These are phyloP conservation scores for Saccharomyces pastorianus DNA, from an alignment of 1,139 yeast genomes.

Conservation along the genomic window DNA sequence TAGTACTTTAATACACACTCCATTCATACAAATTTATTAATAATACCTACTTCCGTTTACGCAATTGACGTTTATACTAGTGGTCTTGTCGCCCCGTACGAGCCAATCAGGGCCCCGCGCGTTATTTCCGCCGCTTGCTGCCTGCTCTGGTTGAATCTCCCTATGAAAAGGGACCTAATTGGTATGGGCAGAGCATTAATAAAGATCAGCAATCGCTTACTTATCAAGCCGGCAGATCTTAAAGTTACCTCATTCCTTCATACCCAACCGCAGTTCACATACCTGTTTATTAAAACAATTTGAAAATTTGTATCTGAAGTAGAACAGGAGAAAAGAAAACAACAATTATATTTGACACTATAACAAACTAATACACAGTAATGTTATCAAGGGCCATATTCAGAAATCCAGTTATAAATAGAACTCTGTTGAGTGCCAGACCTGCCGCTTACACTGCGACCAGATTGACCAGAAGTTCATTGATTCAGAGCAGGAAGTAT, in stretches of 20 bases:
- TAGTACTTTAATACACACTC: no score
- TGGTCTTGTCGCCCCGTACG: not conserved
- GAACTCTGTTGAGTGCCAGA: slow-evolving; percentile 14
- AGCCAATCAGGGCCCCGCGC: slow-evolving; percentile 1
- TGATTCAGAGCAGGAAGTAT: slow-evolving; percentile 44
- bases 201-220: not conserved
- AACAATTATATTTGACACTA: not conserved
- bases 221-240: not conserved
- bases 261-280: not conserved
- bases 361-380: not conserved
- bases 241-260: not conserved
- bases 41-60: no score
- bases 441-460: slow-evolving; percentile 9
- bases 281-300: not conserved
- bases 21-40: no score
- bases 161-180: not conserved
- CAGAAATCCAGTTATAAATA: slow-evolving; percentile 20
- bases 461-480: slow-evolving; percentile 10
- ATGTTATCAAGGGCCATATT: slow-evolving; percentile 30
- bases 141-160: not conserved
- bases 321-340: not conserved
- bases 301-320: not conserved
- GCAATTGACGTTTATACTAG: not conserved
- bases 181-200: not conserved
- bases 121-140: not conserved